These are phyloP conservation scores for Pisolithus microcarpus DNA, from an alignment of 768 basidiomycete species.

Conservation along the genomic window DNA sequence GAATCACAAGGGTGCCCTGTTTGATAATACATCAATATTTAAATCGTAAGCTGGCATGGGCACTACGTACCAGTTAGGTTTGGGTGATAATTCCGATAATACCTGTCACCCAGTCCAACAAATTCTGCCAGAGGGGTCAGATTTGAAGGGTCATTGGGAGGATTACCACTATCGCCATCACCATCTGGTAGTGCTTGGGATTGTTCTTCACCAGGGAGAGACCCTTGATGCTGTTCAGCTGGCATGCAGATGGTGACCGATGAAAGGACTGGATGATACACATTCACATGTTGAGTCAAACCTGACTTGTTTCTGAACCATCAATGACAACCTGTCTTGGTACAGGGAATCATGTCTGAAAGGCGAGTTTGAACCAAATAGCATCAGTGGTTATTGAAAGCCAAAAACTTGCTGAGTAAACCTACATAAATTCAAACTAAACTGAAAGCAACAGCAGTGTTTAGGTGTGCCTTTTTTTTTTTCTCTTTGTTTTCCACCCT, in stretches of 20 bases:
- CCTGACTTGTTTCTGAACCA: neutral
- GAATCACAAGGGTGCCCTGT: constrained; percentile 1
- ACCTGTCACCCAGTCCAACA: neutral
- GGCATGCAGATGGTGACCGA: neutral
- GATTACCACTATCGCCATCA: neutral
- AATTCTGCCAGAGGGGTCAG: neutral
- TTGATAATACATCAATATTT: neutral
- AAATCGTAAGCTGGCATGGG: neutral
- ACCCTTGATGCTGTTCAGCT: neutral
- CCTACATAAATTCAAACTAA: too few relatives aligned
- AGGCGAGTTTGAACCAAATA: too few relatives aligned
- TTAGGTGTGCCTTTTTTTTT: neutral
- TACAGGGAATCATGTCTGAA: too few relatives aligned
- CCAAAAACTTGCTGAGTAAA: too few relatives aligned
- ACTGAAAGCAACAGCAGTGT: too few relatives aligned
- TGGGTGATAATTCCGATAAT: constrained; percentile 7
- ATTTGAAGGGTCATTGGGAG: neutral
- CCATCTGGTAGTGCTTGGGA: neutral
- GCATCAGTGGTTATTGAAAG: too few relatives aligned
- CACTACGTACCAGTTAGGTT: neutral
- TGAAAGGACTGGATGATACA: neutral
- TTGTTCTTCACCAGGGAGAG: neutral
- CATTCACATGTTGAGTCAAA: neutral
- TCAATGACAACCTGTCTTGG: too few relatives aligned
- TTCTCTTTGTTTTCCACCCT: neutral